Evolutionary conservation across 2,329 filamentous ascomycete species (phyloP), one percentile per base, ranked within the genome.

Genomic region (Byssoonygena ceratinophila): DNA sequence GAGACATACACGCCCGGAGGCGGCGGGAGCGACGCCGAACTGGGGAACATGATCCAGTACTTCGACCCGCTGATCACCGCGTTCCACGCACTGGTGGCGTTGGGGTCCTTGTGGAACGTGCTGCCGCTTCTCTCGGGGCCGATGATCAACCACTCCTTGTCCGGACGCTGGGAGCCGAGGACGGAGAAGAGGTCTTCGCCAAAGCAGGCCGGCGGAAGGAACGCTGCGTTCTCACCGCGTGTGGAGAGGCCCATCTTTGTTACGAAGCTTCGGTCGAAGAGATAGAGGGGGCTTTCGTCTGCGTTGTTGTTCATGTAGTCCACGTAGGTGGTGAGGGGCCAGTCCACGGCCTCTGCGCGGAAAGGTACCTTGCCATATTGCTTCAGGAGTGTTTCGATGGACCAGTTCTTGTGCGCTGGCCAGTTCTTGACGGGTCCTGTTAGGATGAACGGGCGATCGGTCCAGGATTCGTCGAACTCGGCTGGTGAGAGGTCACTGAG

Each of bases 21-120:
- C 2, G 82, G 76, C 0, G 82, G 79, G 4, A 76, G 65, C 16
- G 71, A 71, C 1, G 74, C 66, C 0, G 81, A 81, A 6, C 54
- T 55, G 0, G 88, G 89, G 64, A 97, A 97, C 88, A 97, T 94
- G 67, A 97, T 91, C 91, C 92, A 97, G 74, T 97, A 97, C 65
- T 97, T 97, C 31, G 84, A 81, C 4, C 91, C 92, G 54, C 84
- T 81, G 25, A 97, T 74, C 12, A 96, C 87, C 0, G 90, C 91
- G 65, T 97, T 97, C 92, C 91, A 97, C 0, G 92, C 91, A 61
- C 82, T 74, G 16, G 77, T 83, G 1, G 78, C 79, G 63, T 83
- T 83, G 2, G 80, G 81, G 60, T 83, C 81, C 66, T 96, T 96
- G 73, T 97, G 91, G 65, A 96, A 97, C 3, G 90, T 96, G 59